phyloP scores from a whole-genome alignment of 2,329 filamentous ascomycete genomes.

The Paracorniculantispora psalliotae region DNA sequence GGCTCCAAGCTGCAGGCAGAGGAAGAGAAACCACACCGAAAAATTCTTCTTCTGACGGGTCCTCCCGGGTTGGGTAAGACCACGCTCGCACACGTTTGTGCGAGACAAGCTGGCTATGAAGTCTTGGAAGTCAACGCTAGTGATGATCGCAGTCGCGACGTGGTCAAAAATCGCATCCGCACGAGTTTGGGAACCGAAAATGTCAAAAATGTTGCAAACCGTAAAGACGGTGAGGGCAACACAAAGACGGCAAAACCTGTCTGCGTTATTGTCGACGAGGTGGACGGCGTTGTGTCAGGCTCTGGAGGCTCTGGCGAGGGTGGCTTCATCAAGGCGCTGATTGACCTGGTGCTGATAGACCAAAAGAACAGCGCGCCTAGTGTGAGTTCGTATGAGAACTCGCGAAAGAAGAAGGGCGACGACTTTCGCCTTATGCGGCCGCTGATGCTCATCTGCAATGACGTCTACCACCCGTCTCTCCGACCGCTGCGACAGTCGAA shows the following conservation, averaged over 20 bases:
- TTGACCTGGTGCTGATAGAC: conserved; percentile 82
- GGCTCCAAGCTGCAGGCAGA: conserved; percentile 41
- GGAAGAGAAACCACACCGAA: conserved; percentile 74
- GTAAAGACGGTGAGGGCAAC: conserved; percentile 48
- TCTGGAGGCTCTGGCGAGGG: conserved; percentile 76
- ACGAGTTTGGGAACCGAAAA: conserved; percentile 93
- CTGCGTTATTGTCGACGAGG: conserved; percentile 93
- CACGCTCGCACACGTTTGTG: conserved; percentile 92
- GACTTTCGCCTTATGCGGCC: conserved; percentile 83
- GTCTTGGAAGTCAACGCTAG: conserved; percentile 97
- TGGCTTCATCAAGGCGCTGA: conserved; percentile 90
- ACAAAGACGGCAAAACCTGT: conserved; percentile 77
- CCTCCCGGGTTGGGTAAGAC: conserved; percentile 94
- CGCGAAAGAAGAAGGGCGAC: conserved; percentile 65
- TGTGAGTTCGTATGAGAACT: conserved; percentile 20
- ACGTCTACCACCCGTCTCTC: conserved; percentile 88
- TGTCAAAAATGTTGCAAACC: conserved; percentile 69
- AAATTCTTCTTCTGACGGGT: conserved; percentile 85
- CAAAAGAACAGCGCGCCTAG: conserved; percentile 61
- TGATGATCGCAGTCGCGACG: conserved; percentile 83
- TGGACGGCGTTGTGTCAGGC: conserved; percentile 86
- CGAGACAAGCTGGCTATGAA: conserved; percentile 91
- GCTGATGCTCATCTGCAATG: conserved; percentile 92
- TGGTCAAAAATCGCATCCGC: conserved; percentile 85
- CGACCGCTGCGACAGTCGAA: conserved; percentile 79